A percentile compares a stretch with the other conserved stretches of the same genome.
These are phyloP conservation scores for Chlamydomonas sp. DNA, from an alignment of 139 green algal species.

Conservation along the genomic window DNA sequence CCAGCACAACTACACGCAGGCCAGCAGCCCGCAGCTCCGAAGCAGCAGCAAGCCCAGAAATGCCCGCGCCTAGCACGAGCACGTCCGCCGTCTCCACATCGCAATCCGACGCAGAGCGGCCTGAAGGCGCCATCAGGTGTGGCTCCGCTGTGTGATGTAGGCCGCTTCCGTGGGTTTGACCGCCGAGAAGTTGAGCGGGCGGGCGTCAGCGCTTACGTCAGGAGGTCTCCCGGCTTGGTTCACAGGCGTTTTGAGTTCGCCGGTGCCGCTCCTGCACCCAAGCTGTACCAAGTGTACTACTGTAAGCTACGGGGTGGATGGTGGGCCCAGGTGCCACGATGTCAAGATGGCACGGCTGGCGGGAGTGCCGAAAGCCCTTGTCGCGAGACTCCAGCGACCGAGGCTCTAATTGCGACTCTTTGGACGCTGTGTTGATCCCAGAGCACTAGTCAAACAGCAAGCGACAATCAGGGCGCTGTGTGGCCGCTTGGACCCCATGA, in stretches of 20 bases:
- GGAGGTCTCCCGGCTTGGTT: too few relatives aligned
- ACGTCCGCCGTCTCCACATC: slow-evolving; percentile 38
- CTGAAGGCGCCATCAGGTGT: neutral
- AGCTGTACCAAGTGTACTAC: too few relatives aligned
- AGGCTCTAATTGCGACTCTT: slow-evolving; percentile 18
- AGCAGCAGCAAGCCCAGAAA: slow-evolving; percentile 65
- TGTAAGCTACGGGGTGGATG: too few relatives aligned
- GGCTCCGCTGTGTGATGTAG: neutral
- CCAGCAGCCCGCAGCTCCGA: slow-evolving; percentile 35
- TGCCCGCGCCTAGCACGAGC: slow-evolving; percentile 71
- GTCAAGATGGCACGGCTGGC: neutral
- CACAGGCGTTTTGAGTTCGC: too few relatives aligned
- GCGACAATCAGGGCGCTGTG: neutral
- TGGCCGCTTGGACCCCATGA: slow-evolving; percentile 6
- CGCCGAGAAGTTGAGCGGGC: too few relatives aligned
- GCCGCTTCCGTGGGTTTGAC: neutral
- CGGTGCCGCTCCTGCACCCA: too few relatives aligned
- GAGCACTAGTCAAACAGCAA: neutral
- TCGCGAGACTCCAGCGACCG: neutral
- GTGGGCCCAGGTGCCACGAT: neutral
- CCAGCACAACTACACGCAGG: slow-evolving; percentile 65
- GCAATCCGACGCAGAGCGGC: too few relatives aligned
- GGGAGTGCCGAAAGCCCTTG: neutral
- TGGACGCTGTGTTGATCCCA: slow-evolving; percentile 18
- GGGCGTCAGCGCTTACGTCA: too few relatives aligned